Conservation (phyloP, 305 asterid species). For the Solanum hybrid region DNA sequence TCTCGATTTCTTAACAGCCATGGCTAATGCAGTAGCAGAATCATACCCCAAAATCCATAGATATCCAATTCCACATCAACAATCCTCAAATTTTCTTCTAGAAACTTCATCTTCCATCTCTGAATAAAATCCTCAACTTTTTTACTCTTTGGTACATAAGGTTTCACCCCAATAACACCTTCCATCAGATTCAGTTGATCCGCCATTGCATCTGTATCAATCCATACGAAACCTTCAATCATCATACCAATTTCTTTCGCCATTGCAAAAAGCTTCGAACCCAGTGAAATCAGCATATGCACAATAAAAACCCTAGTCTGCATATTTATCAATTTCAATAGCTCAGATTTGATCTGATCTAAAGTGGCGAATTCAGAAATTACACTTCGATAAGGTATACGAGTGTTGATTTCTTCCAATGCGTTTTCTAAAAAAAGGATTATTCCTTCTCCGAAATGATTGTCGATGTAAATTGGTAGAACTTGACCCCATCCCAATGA, state of each 20-base stretch:
- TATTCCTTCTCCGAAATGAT: constrained; percentile 50
- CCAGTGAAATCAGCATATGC: constrained; percentile 1
- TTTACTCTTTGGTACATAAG: constrained; percentile 25
- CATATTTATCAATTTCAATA: constrained; percentile 43
- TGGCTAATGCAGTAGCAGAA: constrained; percentile 47
- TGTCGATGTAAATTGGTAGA: constrained; percentile 36
- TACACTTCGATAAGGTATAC: constrained; percentile 36
- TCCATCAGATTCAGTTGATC: constrained; percentile 34
- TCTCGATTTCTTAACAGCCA: constrained; percentile 40
- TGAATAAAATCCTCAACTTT: constrained; percentile 19
- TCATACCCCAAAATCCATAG: constrained; percentile 49
- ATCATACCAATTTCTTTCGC: constrained; percentile 8
- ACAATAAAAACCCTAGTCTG: constrained; percentile 19
- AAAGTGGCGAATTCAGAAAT: constrained; percentile 28
- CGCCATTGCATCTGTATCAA: constrained; percentile 31
- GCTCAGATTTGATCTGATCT: constrained; percentile 34
- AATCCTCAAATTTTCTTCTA: constrained; percentile 1
- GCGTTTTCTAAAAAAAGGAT: constrained; percentile 39
- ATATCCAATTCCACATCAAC: constrained; percentile 18
- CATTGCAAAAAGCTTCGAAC: not conserved
- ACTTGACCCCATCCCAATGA: constrained; percentile 57
- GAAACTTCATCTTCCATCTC: constrained; percentile 26
- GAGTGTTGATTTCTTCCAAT: constrained; percentile 22
- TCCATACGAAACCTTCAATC: constrained; percentile 37
- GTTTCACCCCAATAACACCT: constrained; percentile 54